phyloP scores from a whole-genome alignment of 202 grass and related monocot species.

The Cymbopogon flexuosus region DNA sequence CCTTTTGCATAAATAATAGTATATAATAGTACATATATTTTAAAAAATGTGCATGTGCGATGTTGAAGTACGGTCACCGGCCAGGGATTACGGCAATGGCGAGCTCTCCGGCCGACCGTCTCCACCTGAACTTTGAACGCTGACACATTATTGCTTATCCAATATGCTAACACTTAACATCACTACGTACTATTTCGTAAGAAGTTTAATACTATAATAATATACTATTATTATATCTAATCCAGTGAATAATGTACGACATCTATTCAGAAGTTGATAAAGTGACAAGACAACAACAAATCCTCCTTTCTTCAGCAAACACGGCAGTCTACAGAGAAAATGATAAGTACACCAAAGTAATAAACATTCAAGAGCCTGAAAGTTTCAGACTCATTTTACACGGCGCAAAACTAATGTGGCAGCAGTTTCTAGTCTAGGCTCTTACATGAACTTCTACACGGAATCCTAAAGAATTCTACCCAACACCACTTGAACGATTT shows the following conservation, averaged over 20 bases:
- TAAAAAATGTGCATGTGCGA: background rate
- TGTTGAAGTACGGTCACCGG: background rate
- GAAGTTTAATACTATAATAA: background rate
- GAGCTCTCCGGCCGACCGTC: background rate
- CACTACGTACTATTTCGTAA: background rate
- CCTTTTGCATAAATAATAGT: too few relatives aligned
- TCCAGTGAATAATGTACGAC: background rate
- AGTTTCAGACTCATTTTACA: too few relatives aligned
- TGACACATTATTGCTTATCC: background rate
- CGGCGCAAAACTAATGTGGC: too few relatives aligned
- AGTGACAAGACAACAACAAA: conserved; percentile 2
- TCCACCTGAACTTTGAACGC: conserved; percentile 1
- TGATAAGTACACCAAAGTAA: too few relatives aligned
- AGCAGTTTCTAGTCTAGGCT: too few relatives aligned
- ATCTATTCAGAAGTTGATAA: background rate
- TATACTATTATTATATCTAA: background rate
- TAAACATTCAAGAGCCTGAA: too few relatives aligned
- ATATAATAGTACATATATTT: background rate
- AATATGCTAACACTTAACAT: background rate
- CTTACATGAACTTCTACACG: too few relatives aligned
- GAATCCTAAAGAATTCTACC: too few relatives aligned
- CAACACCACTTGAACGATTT: too few relatives aligned
- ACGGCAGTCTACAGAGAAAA: too few relatives aligned
- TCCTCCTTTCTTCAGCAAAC: too few relatives aligned
- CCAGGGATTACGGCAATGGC: background rate